Conservation (phyloP, 78 protist genomes). For the Thecamonas trahens region DNA sequence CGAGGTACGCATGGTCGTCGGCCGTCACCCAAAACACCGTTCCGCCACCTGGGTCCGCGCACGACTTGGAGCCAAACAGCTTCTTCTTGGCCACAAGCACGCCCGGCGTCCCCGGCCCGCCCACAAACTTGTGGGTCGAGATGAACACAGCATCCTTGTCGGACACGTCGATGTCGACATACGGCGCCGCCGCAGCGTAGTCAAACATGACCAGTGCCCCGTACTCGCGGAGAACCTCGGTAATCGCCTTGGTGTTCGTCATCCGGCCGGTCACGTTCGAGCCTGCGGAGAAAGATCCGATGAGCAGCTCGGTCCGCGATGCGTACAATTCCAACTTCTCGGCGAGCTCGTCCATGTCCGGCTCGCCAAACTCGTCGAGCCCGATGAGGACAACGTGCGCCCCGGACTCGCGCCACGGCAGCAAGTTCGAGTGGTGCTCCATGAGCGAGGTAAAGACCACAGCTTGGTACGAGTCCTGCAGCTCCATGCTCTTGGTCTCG, state of each 20-base stretch:
- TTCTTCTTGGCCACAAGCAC: conserved; percentile 45
- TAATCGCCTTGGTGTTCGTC: conserved; percentile 41
- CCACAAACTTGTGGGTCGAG: conserved; percentile 85
- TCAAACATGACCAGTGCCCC: conserved; percentile 69
- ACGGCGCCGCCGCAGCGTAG: conserved; percentile 85
- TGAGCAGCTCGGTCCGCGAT: no score
- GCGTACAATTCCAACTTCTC: background rate
- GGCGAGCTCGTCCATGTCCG: conserved; percentile 39
- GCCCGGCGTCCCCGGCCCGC: conserved; percentile 85
- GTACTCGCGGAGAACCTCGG: conserved; percentile 49
- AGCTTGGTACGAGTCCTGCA: no score
- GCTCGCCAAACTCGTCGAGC: conserved; percentile 7
- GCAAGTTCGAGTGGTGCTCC: conserved; percentile 86
- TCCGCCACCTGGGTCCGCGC: conserved; percentile 87
- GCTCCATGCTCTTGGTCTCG: no score
- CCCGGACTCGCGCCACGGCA: conserved; percentile 86
- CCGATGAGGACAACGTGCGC: conserved; percentile 22
- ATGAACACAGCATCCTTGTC: conserved; percentile 71
- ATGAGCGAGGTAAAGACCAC: conserved; percentile 68
- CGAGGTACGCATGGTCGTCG: conserved; percentile 43
- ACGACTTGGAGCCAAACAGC: conserved; percentile 13
- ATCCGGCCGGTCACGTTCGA: conserved; percentile 81
- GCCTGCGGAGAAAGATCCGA: conserved; percentile 81
- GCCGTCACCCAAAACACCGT: conserved; percentile 65
- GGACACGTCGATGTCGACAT: conserved; percentile 48